A percentile compares a stretch with the other conserved stretches of the same genome.
phyloP scores from a whole-genome alignment of 495 filamentous ascomycete species.

The Neurospora sublineolata region DNA sequence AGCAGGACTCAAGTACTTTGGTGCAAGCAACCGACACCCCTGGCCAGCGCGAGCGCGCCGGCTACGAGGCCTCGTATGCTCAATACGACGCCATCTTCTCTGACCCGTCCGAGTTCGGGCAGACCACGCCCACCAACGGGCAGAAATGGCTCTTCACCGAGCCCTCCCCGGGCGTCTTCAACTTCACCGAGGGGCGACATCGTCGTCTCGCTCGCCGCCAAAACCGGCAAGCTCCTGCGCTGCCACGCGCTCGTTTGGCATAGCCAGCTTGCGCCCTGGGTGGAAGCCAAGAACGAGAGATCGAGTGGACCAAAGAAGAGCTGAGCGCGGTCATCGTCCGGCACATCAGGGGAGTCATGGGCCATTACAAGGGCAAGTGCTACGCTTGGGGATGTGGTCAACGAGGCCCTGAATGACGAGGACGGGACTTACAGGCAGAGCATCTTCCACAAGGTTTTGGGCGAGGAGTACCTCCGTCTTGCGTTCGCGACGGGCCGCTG shows the following conservation, averaged over 20 bases:
- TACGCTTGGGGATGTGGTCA: conserved; percentile 54
- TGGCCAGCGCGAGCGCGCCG: conserved; percentile 27
- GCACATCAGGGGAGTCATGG: conserved; percentile 43
- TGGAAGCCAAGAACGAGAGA: conserved; percentile 44
- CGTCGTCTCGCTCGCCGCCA: conserved; percentile 35
- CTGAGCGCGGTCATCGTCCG: conserved; percentile 39
- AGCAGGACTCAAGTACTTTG: conserved; percentile 37
- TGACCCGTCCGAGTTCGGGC: conserved; percentile 38
- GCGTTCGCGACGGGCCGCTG: conserved; percentile 41
- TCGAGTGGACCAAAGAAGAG: conserved; percentile 43
- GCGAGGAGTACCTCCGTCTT: conserved; percentile 45
- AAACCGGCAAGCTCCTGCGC: conserved; percentile 38
- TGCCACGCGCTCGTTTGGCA: conserved; percentile 55
- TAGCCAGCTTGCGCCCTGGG: conserved; percentile 46
- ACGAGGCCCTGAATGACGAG: conserved; percentile 54
- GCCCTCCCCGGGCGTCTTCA: conserved; percentile 37
- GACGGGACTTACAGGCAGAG: conserved; percentile 48
- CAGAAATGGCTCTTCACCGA: conserved; percentile 45
- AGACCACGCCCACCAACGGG: conserved; percentile 42
- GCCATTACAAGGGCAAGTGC: conserved; percentile 46
- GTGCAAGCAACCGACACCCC: conserved; percentile 37
- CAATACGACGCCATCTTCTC: conserved; percentile 29
- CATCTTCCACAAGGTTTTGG: conserved; percentile 46
- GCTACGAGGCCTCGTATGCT: conserved; percentile 12
- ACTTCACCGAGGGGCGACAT: conserved; percentile 40